Base-by-base conservation (phyloP, 2,329 filamentous ascomycete species). In the Drechslerella dactyloides region DNA sequence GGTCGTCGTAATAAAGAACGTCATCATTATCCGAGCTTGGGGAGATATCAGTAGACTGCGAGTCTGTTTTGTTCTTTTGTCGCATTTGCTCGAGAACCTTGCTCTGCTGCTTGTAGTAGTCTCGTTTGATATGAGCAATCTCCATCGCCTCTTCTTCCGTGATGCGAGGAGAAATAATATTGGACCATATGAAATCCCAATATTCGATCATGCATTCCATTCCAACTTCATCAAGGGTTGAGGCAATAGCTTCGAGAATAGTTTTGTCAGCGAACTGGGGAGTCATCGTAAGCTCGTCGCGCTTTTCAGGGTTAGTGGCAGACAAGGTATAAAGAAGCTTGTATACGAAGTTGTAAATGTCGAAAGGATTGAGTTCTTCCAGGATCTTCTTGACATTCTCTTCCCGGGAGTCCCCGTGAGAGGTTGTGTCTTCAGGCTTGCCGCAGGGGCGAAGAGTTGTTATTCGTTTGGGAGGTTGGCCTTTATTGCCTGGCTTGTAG, bases 301-400 rank as follows among this genome's bases (percentile, higher is more conserved):
- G 44, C 11, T 52, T 48, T 15, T 30, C 40, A 6, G 44, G 52
- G 6, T 48, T 50, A 2, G 52, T 46, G 19, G 44, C 17, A 1
- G 58, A 44, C 15, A 62, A 33, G 17, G 57, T 52, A 5, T 40
- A 48, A 42, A 58, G 15, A 10, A 62, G 23, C 33, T 57, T 54
- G 21, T 50, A 62, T 40, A 69, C 56, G 27, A 69, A 69, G 17
- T 24, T 51, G 44, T 61, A 52, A 23, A 69, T 27, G 19, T 57
- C 44, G 4, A 62, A 58, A 6, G 52, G 15, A 13, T 54, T 37
- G 7, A 69, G 42, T n/a, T 27, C n/a, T 8, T 24, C 19, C 5
- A 69, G 15, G n/a, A 56, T 56, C 35, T 52, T 23, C 13, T 48
- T 11, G 15, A 55, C 27, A 2, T 59, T 37, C 0, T 40, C 54